phyloP scores from a whole-genome alignment of 257 asterid genomes.

The Ophiorrhiza pumila region DNA sequence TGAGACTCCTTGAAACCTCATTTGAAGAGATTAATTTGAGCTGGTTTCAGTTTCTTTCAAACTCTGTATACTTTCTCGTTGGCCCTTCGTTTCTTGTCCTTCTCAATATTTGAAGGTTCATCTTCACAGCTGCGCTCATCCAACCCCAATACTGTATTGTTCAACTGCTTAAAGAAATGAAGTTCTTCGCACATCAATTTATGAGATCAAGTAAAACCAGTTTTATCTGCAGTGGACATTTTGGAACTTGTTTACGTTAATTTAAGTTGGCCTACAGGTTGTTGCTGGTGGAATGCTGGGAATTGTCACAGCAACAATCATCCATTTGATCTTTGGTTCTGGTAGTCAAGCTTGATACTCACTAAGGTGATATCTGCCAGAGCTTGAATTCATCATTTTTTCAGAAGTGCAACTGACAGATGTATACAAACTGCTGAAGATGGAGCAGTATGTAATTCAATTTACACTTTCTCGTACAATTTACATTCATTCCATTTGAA shows the following conservation, averaged over 20 bases:
- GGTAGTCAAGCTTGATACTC: slow-evolving; percentile 33
- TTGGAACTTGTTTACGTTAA: not conserved
- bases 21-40: not conserved
- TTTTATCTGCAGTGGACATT: not conserved
- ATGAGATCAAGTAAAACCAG: not conserved
- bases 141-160: not conserved
- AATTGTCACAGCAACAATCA: slow-evolving; percentile 39
- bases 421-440: not conserved
- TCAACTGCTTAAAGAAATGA: slow-evolving; percentile 1
- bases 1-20: not conserved
- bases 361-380: not conserved
- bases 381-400: not conserved
- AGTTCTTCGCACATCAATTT: not conserved
- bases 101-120: not conserved
- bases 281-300: slow-evolving; percentile 78
- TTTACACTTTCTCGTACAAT: not conserved
- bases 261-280: slow-evolving; percentile 46
- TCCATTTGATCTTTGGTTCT: slow-evolving; percentile 36
- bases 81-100: not conserved
- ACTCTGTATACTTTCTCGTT: not conserved
- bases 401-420: slow-evolving; percentile 2
- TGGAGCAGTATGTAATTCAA: slow-evolving; percentile 12
- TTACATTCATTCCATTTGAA: not conserved
- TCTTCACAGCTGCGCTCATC: not conserved
- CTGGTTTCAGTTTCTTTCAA: not conserved